Evolutionary conservation across 495 filamentous ascomycete genomes (phyloP), one percentile per base, ranked within the genome.

Genomic region (Xylaria venustula): DNA sequence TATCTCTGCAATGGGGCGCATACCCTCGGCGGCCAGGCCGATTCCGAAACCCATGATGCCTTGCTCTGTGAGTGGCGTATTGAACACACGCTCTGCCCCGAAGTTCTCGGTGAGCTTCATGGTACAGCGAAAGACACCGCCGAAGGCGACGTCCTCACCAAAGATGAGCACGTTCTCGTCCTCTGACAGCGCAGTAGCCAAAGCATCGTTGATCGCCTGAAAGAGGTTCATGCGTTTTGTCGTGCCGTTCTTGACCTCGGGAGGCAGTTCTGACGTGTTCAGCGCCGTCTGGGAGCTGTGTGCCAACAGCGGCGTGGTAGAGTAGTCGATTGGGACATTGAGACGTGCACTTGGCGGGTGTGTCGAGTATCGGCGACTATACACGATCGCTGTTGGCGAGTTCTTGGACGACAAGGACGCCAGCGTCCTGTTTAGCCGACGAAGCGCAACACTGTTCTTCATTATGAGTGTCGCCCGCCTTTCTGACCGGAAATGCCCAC

Each of bases 81-180:
- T 98, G 80, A 98, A 98, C 28, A 98, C 92, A 50, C 95, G 81
- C 60, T 93, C 90, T 17, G 85, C 81, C 4, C 94, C 94, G 72
- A 94, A 97, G 55, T 89, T 88, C 45, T 88, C 87, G 23, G 91
- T 85, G 9, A 98, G 84, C 67, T 93, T 90, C 86, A 92, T 91
- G 41, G 90, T 93, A 76, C 93, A 97, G 32, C 94, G 88, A 73
- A 98, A 98, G 20, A 98, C 94, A 26, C 94, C 94, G 14, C 94
- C 94, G 65, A 98, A 98, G 36, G 93, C 89, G 22, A 98, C 91
- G 71, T 98, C 94, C 77, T 98, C 94, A 46, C 94, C 94, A 62
- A 98, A 98, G 32, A 98, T 83, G 42, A 97, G 77, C 23, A 95
- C 91, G 20, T 88, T 87, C 58, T 93, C 90, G 63, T 96, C 93